A percentile compares a stretch with the other conserved stretches of the same genome.
Conservation (phyloP, 2,329 filamentous ascomycete species). For the Xylariaceae sp. region DNA sequence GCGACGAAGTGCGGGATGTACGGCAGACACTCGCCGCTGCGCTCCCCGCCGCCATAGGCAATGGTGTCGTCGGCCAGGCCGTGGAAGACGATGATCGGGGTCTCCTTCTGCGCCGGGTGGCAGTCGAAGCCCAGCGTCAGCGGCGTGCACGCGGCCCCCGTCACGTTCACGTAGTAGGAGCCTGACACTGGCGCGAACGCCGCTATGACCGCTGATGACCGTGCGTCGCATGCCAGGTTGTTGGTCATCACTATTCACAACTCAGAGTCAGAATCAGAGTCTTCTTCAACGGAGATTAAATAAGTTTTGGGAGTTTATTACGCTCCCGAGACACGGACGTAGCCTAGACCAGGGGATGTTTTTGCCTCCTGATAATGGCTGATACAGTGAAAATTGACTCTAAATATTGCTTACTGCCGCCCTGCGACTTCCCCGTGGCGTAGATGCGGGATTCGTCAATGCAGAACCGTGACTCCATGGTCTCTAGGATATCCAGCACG, state of each 20-base stretch:
- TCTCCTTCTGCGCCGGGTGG: slow-evolving; percentile 39
- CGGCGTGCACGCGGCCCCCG: slow-evolving; percentile 40
- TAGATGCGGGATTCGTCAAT: slow-evolving; percentile 36
- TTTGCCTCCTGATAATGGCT: no score
- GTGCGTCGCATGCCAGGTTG: slow-evolving; percentile 34
- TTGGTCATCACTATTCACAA: slow-evolving; percentile 35
- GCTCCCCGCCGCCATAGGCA: slow-evolving; percentile 49
- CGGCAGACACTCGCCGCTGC: slow-evolving; percentile 51
- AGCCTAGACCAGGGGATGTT: no score
- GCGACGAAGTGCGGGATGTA: slow-evolving; percentile 48
- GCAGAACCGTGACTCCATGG: slow-evolving; percentile 33
- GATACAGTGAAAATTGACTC: no score
- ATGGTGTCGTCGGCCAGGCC: slow-evolving; percentile 55
- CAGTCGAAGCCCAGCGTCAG: slow-evolving; percentile 46
- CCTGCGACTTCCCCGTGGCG: slow-evolving; percentile 39
- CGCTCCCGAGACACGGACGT: no score
- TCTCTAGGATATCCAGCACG: slow-evolving; percentile 36
- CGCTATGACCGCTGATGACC: slow-evolving; percentile 32
- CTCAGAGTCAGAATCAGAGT: no score
- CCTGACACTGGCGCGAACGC: slow-evolving; percentile 39
- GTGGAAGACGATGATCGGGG: slow-evolving; percentile 58
- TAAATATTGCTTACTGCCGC: no score
- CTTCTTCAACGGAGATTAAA: no score
- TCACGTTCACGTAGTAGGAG: slow-evolving; percentile 35
- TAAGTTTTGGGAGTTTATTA: no score